These are phyloP conservation scores for Crassisporium funariophilum DNA, from an alignment of 768 basidiomycete species.

Conservation along the genomic window DNA sequence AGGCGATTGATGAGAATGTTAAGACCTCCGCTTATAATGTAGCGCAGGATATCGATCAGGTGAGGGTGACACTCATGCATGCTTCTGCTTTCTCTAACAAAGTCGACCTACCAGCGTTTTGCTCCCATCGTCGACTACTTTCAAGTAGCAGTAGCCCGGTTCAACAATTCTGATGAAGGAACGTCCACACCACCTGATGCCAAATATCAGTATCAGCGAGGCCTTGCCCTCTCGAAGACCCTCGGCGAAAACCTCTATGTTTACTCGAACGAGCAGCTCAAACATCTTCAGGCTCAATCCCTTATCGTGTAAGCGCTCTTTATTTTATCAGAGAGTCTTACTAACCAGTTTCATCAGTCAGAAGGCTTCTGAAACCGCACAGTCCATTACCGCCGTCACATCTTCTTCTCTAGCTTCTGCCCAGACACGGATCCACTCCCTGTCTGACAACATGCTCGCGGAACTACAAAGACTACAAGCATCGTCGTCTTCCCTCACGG, in stretches of 20 bases:
- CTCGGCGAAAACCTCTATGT: slow-evolving; percentile 63
- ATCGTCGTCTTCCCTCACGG: slow-evolving; percentile 53
- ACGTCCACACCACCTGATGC: slow-evolving; percentile 50
- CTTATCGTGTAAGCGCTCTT: slow-evolving; percentile 55
- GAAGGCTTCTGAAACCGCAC: slow-evolving; percentile 68
- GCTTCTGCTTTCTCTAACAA: slow-evolving; percentile 12
- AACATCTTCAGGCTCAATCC: slow-evolving; percentile 67
- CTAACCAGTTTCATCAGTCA: slow-evolving; percentile 44
- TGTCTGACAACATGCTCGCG: slow-evolving; percentile 65
- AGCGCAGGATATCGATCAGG: slow-evolving; percentile 74
- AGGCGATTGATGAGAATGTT: slow-evolving; percentile 67
- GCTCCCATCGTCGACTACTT: slow-evolving; percentile 77
- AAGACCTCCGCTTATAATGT: slow-evolving; percentile 62
- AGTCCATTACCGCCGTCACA: slow-evolving; percentile 60
- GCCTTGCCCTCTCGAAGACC: slow-evolving; percentile 61
- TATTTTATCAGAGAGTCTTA: not conserved
- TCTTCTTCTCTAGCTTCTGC: slow-evolving; percentile 57
- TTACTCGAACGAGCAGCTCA: slow-evolving; percentile 73
- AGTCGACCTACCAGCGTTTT: slow-evolving; percentile 48
- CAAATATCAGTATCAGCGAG: slow-evolving; percentile 81
- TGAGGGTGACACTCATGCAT: slow-evolving; percentile 33
- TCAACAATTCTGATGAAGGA: slow-evolving; percentile 51
- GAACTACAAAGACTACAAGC: slow-evolving; percentile 70
- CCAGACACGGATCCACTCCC: slow-evolving; percentile 55
- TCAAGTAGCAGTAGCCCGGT: slow-evolving; percentile 53